These are phyloP conservation scores for Trichoderma harzianum DNA, from an alignment of 2,329 filamentous ascomycete genomes.

Conservation along the genomic window DNA sequence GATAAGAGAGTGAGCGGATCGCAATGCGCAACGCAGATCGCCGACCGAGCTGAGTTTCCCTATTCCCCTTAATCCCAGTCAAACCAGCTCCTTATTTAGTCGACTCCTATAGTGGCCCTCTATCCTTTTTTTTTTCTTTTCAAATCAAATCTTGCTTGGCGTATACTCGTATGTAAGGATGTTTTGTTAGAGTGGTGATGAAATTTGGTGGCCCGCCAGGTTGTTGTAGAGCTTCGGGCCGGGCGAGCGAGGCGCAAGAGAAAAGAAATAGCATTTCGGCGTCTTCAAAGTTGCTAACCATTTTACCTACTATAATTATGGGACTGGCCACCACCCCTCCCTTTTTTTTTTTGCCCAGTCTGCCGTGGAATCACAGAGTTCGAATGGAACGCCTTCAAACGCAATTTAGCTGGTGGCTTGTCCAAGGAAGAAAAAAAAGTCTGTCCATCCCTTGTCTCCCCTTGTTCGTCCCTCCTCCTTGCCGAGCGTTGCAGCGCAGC, in stretches of 20 bases:
- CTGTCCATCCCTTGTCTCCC: neutral
- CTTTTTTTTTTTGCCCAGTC: neutral
- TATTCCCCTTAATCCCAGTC: neutral
- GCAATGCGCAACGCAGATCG: neutral
- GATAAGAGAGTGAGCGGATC: neutral
- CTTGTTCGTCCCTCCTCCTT: neutral
- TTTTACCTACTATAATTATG: neutral
- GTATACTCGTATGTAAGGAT: neutral
- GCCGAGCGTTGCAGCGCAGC: neutral
- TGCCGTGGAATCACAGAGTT: neutral
- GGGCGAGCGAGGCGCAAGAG: neutral
- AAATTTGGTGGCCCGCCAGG: neutral
- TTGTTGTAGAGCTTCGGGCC: neutral
- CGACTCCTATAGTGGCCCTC: neutral
- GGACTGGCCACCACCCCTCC: neutral
- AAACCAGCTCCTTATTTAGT: neutral
- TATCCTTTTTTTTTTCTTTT: neutral
- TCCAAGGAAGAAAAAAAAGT: neutral
- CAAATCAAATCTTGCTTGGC: neutral
- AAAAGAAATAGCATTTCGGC: neutral
- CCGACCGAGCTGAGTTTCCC: neutral
- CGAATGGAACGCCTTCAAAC: neutral
- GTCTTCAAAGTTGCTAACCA: neutral
- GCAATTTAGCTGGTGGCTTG: conserved; percentile 7
- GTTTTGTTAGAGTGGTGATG: neutral